phyloP scores from a whole-genome alignment of 129 eudicot species.

The Glebionis coronaria region DNA sequence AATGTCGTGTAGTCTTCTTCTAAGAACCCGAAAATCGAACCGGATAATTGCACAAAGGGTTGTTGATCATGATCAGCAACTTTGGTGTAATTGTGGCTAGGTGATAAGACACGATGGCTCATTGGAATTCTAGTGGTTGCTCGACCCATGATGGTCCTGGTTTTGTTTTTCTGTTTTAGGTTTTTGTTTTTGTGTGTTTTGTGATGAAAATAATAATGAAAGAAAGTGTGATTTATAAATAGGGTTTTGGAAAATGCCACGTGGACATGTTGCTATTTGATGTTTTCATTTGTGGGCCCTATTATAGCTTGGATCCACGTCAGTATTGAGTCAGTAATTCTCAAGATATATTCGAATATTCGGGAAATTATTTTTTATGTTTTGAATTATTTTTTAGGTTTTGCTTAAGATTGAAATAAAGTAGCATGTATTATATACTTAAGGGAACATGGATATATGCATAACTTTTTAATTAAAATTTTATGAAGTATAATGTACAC shows the following conservation, averaged over 20 bases:
- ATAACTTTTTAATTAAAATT: too few relatives aligned
- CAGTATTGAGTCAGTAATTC: conserved; percentile 41
- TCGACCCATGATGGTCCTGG: too few relatives aligned
- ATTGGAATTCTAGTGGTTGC: conserved; percentile 50
- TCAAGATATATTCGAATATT: conserved; percentile 69
- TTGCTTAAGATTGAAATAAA: background rate
- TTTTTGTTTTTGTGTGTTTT: background rate
- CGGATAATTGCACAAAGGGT: conserved; percentile 42
- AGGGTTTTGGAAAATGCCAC: conserved; percentile 25
- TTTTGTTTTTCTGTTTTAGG: background rate
- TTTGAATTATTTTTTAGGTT: conserved; percentile 3
- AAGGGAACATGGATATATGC: too few relatives aligned
- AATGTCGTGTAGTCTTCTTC: conserved; percentile 44
- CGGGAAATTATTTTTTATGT: conserved; percentile 13
- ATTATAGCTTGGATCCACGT: conserved; percentile 64
- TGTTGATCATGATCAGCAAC: conserved; percentile 28
- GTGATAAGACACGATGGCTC: conserved; percentile 57
- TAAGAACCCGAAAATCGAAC: conserved; percentile 66
- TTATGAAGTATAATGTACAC: too few relatives aligned
- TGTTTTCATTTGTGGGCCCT: background rate
- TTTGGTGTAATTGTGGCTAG: conserved; percentile 24
- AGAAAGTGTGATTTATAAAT: conserved; percentile 25
- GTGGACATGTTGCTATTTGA: conserved; percentile 22
- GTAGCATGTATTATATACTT: too few relatives aligned
- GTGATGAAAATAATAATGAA: conserved; percentile 19